Evolutionary conservation across 345 rosid genomes (phyloP).

Genomic region (Gossypium thurberi): DNA sequence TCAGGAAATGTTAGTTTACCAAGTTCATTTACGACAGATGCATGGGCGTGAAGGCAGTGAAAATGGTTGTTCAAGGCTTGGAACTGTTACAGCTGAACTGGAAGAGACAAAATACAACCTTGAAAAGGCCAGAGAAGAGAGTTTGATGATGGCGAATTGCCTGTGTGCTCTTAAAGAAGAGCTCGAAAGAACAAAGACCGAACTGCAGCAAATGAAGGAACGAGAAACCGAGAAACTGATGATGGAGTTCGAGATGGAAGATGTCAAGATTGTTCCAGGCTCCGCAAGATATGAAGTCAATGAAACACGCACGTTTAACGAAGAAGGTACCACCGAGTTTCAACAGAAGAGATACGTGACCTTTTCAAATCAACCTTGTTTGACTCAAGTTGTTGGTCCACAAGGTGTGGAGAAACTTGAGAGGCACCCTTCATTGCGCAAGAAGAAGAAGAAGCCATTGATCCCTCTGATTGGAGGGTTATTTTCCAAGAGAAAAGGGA

Average conservation of each 20-base stretch:
- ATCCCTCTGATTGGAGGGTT: slow-evolving; percentile 60
- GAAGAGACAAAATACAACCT: slow-evolving; percentile 73
- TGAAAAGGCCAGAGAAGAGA: slow-evolving; percentile 60
- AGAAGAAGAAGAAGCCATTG: slow-evolving; percentile 58
- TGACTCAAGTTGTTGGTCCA: slow-evolving; percentile 28
- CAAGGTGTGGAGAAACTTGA: slow-evolving; percentile 36
- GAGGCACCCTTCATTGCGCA: slow-evolving; percentile 64
- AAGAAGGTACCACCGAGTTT: slow-evolving; percentile 27
- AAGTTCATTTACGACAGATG: slow-evolving; percentile 27
- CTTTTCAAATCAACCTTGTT: slow-evolving; percentile 44
- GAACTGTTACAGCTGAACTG: slow-evolving; percentile 44
- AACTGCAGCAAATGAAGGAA: slow-evolving; percentile 46
- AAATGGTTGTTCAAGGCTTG: slow-evolving; percentile 20
- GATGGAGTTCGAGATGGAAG: slow-evolving; percentile 32
- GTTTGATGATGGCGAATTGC: slow-evolving; percentile 44
- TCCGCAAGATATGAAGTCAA: slow-evolving; percentile 33
- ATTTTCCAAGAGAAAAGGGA: slow-evolving; percentile 53
- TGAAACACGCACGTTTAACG: slow-evolving; percentile 4
- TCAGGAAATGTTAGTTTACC: neutral
- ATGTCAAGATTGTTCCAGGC: slow-evolving; percentile 35
- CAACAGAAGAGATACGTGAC: slow-evolving; percentile 63
- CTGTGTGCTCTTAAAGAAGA: slow-evolving; percentile 62
- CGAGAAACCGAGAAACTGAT: slow-evolving; percentile 22
- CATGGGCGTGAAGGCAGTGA: slow-evolving; percentile 22
- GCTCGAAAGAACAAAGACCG: slow-evolving; percentile 64